phyloP scores from a whole-genome alignment of 1,139 yeast species.

The Hanseniaspora gamundiae region DNA sequence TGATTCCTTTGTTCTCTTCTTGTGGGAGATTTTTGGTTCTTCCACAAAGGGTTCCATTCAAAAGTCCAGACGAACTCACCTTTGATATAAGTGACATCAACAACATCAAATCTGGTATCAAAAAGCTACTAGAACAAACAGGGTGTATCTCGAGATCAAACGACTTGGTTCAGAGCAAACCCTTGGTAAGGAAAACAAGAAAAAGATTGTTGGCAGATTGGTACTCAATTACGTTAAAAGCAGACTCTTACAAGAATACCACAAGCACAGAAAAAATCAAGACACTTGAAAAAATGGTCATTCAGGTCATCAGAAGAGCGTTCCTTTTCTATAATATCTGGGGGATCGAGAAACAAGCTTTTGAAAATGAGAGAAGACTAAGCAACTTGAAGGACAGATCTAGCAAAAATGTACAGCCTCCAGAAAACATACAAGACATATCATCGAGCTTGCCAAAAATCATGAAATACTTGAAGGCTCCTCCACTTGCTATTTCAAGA shows the following conservation, averaged over 20 bases:
- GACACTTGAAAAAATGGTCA: constrained; percentile 57
- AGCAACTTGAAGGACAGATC: constrained; percentile 5
- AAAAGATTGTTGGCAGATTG: constrained; percentile 80
- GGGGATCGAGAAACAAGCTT: constrained; percentile 42
- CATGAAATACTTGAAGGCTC: constrained; percentile 29
- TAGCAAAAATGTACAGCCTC: neutral
- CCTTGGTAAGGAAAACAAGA: constrained; percentile 59
- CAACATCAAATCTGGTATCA: constrained; percentile 71
- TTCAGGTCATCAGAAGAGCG: constrained; percentile 64
- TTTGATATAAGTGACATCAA: constrained; percentile 32
- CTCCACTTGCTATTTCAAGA: constrained; percentile 63
- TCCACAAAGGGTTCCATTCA: constrained; percentile 39
- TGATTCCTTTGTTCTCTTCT: constrained; percentile 53
- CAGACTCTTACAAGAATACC: constrained; percentile 71
- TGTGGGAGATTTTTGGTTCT: constrained; percentile 66
- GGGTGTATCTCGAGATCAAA: constrained; percentile 80
- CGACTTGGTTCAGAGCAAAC: constrained; percentile 58
- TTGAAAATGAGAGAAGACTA: constrained; percentile 25
- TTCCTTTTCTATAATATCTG: constrained; percentile 63
- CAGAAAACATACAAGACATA: neutral
- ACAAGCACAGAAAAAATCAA: constrained; percentile 55
- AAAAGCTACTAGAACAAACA: constrained; percentile 60
- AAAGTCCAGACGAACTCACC: constrained; percentile 11
- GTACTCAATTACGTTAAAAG: constrained; percentile 78
- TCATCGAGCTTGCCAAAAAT: constrained; percentile 7